These are phyloP conservation scores for Geotrichum carabidarum DNA, from an alignment of 1,139 yeast species.

Conservation along the genomic window DNA sequence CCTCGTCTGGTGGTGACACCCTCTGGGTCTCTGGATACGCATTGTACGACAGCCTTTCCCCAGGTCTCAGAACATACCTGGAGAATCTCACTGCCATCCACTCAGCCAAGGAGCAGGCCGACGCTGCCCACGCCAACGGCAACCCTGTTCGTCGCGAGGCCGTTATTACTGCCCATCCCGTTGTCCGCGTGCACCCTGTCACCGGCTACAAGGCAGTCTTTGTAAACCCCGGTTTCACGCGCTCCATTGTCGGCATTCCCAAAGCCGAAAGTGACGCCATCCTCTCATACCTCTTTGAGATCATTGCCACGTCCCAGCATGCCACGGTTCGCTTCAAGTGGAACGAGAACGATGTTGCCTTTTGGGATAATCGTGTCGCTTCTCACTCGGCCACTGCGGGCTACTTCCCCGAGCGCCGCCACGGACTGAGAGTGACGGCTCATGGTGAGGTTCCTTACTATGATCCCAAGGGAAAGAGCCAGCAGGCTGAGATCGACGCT, in stretches of 20 bases:
- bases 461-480: slow-evolving; percentile 30
- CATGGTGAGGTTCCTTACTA: slow-evolving; percentile 46
- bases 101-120: slow-evolving; percentile 64
- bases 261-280: slow-evolving; percentile 57
- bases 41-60: slow-evolving; percentile 65
- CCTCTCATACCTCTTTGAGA: slow-evolving; percentile 49
- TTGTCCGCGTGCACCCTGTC: slow-evolving; percentile 66
- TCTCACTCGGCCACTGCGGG: slow-evolving; percentile 52
- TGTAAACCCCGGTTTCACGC: slow-evolving; percentile 57
- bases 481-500: slow-evolving; percentile 29
- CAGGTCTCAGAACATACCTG: slow-evolving; percentile 51
- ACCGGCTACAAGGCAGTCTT: slow-evolving; percentile 56
- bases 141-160: slow-evolving; percentile 61
- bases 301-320: slow-evolving; percentile 50
- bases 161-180: slow-evolving; percentile 56
- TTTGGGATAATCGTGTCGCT: slow-evolving; percentile 70
- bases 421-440: slow-evolving; percentile 64
- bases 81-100: slow-evolving; percentile 58
- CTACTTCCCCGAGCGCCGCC: slow-evolving; percentile 47
- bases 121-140: slow-evolving; percentile 49
- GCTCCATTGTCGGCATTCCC: slow-evolving; percentile 60
- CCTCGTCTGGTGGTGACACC: slow-evolving; percentile 72
- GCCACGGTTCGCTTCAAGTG: slow-evolving; percentile 54
- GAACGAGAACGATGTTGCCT: slow-evolving; percentile 57
- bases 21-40: slow-evolving; percentile 59